Conservation (phyloP, 2,329 filamentous ascomycete species). For the Fusarium paranaense region DNA sequence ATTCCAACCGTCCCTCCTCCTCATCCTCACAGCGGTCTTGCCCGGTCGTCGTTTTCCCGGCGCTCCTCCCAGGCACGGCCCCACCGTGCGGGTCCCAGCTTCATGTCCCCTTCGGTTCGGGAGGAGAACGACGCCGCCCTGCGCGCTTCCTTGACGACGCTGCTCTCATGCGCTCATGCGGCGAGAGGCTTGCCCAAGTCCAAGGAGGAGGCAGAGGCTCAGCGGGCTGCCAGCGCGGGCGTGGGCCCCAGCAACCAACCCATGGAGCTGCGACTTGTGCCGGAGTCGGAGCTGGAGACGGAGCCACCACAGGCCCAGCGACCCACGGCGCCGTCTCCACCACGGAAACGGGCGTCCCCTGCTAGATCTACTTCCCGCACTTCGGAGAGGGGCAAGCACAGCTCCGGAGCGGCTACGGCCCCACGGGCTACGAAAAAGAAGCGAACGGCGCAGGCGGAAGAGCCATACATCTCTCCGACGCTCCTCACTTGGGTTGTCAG, state of each 20-base stretch:
- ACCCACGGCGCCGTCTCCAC: conserved; percentile 35
- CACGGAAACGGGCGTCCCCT: conserved; percentile 46
- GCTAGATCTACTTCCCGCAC: conserved; percentile 45
- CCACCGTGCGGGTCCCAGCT: conserved; percentile 65
- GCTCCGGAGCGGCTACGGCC: conserved; percentile 54
- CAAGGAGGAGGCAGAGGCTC: conserved; percentile 58
- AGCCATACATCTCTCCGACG: conserved; percentile 66
- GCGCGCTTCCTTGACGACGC: conserved; percentile 90
- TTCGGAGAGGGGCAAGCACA: conserved; percentile 63
- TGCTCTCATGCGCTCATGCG: conserved; percentile 94
- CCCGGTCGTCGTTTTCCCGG: conserved; percentile 61
- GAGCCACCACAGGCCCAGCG: conserved; percentile 44
- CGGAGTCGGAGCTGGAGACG: conserved; percentile 69
- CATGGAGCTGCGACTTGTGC: conserved; percentile 69
- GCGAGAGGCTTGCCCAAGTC: conserved; percentile 83
- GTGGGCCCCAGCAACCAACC: conserved; percentile 63
- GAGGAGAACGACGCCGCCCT: conserved; percentile 94
- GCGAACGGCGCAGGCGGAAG: conserved; percentile 56
- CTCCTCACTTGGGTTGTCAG: conserved; percentile 74
- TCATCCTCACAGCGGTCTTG: conserved; percentile 63
- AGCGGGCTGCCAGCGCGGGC: conserved; percentile 49
- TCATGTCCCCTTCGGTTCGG: conserved; percentile 80
- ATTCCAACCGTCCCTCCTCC: conserved; percentile 59
- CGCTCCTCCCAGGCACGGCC: conserved; percentile 61
- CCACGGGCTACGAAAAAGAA: conserved; percentile 70